Evolutionary conservation across 202 grass and related monocot genomes (phyloP).

Genomic region (Zoysia matrella): DNA sequence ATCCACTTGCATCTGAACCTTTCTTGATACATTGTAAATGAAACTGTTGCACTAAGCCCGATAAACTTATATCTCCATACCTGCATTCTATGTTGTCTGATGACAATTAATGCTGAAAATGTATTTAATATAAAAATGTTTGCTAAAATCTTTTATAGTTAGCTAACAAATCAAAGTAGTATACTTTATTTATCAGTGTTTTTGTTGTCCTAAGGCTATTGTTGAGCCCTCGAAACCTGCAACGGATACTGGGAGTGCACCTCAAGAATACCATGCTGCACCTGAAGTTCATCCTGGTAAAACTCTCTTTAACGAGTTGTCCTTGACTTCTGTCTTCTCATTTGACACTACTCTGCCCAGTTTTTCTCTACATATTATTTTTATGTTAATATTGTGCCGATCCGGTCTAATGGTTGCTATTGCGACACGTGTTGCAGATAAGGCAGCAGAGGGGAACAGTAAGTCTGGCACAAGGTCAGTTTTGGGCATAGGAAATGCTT

Average conservation of each 20-base stretch:
- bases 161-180: neutral
- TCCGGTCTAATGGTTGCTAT: constrained; percentile 23
- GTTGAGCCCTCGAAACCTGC: constrained; percentile 35
- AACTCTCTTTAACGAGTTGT: constrained; percentile 8
- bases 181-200: constrained; percentile 30
- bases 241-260: constrained; percentile 36
- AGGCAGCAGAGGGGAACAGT: constrained; percentile 34
- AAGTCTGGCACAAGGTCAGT: constrained; percentile 46
- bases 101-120: constrained; percentile 21
- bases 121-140: neutral
- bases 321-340: neutral
- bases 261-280: constrained; percentile 31
- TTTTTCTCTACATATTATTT: constrained; percentile 22
- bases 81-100: neutral
- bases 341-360: constrained; percentile 15
- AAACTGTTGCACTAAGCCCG: constrained; percentile 6
- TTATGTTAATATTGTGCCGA: constrained; percentile 17
- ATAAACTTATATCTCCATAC: neutral
- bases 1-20: too few relatives aligned
- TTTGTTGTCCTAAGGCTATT: constrained; percentile 46
- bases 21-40: too few relatives aligned
- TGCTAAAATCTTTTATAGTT: constrained; percentile 10
- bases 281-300: constrained; percentile 47
- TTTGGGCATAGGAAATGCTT: constrained; percentile 26
- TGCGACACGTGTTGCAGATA: constrained; percentile 40